Evolutionary conservation across 2,329 filamentous ascomycete genomes (phyloP).

Genomic region (Ceratocystis albifundus): DNA sequence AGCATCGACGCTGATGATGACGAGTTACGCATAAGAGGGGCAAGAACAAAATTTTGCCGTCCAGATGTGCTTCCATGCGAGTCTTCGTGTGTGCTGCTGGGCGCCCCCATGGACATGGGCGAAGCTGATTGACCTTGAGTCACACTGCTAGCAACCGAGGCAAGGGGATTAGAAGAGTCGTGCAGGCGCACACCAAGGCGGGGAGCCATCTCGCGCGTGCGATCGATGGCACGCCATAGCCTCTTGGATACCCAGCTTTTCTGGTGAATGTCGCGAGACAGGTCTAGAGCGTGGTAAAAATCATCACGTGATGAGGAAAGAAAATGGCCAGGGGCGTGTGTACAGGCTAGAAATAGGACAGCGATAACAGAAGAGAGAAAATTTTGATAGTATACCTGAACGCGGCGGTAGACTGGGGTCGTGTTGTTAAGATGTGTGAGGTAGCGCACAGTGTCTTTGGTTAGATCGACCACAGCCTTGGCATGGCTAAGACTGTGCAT

Average conservation of each 20-base stretch:
- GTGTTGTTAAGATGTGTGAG: slow-evolving; percentile 60
- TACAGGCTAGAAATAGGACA: slow-evolving; percentile 64
- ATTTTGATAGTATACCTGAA: slow-evolving; percentile 70
- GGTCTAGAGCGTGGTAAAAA: slow-evolving; percentile 66
- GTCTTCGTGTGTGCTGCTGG: slow-evolving; percentile 15
- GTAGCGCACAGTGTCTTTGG: slow-evolving; percentile 64
- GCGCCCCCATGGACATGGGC: neutral
- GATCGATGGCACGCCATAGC: slow-evolving; percentile 60
- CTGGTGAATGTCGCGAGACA: slow-evolving; percentile 60
- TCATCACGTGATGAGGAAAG: slow-evolving; percentile 57
- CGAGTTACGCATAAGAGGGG: slow-evolving; percentile 12
- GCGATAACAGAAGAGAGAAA: slow-evolving; percentile 65
- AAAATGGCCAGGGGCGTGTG: slow-evolving; percentile 62
- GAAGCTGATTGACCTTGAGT: neutral
- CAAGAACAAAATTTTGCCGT: slow-evolving; percentile 17
- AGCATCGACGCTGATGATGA: slow-evolving; percentile 13
- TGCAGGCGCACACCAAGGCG: slow-evolving; percentile 46
- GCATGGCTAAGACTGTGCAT: slow-evolving; percentile 62
- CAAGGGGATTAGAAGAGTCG: slow-evolving; percentile 23
- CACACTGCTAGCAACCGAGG: slow-evolving; percentile 6
- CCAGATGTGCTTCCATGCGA: slow-evolving; percentile 11
- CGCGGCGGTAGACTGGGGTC: slow-evolving; percentile 56
- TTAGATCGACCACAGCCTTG: slow-evolving; percentile 60
- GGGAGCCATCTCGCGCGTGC: slow-evolving; percentile 60
- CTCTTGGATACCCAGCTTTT: slow-evolving; percentile 61